A percentile compares a stretch with the other conserved stretches of the same genome.
These are phyloP conservation scores for Penicillium palitans DNA, from an alignment of 2,329 filamentous ascomycete species.

Conservation along the genomic window DNA sequence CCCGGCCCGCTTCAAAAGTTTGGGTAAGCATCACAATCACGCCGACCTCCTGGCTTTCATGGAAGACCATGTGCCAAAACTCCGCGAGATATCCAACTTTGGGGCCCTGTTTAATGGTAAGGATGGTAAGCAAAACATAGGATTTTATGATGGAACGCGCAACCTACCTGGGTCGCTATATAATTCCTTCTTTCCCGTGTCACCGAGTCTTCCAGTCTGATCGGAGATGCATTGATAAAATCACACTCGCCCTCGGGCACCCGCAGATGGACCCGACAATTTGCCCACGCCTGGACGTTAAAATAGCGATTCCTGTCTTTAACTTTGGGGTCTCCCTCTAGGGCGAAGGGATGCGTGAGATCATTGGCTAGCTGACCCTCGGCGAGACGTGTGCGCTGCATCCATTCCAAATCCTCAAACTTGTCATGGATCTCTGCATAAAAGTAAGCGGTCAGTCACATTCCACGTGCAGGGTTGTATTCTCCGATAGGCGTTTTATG, in stretches of 20 bases:
- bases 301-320: slow-evolving; percentile 75
- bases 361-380: slow-evolving; percentile 49
- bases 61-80: slow-evolving; percentile 94
- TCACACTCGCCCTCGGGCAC: slow-evolving; percentile 73
- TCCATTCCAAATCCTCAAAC: slow-evolving; percentile 63
- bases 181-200: slow-evolving; percentile 59
- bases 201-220: slow-evolving; percentile 56
- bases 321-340: slow-evolving; percentile 58
- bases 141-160: neutral
- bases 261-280: slow-evolving; percentile 77
- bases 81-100: slow-evolving; percentile 73
- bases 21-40: slow-evolving; percentile 95
- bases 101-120: slow-evolving; percentile 60
- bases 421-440: slow-evolving; percentile 57
- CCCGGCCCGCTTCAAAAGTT: slow-evolving; percentile 71
- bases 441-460: slow-evolving; percentile 17
- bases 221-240: slow-evolving; percentile 81
- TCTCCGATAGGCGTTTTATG: slow-evolving; percentile 19
- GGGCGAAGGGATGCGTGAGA: slow-evolving; percentile 57
- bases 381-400: slow-evolving; percentile 56
- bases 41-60: slow-evolving; percentile 71
- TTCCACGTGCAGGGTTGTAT: slow-evolving; percentile 22
- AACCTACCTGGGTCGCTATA: slow-evolving; percentile 77
- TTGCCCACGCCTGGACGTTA: slow-evolving; percentile 87
- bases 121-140: slow-evolving; percentile 8